phyloP scores from a whole-genome alignment of 106 monocot genomes.

The Gastrodia elata region DNA sequence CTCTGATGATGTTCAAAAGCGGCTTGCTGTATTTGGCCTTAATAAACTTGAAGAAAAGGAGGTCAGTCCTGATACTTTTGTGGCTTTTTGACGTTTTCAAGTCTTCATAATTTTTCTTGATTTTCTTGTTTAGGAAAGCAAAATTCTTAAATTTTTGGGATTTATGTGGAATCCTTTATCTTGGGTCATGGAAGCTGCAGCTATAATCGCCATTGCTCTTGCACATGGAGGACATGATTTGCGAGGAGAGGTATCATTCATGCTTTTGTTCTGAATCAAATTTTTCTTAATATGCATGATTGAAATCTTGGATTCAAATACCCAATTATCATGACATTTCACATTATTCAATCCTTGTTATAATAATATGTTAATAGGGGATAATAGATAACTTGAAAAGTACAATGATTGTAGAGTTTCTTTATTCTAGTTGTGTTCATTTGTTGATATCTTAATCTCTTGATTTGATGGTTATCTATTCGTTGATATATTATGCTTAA shows the following conservation, averaged over 20 bases:
- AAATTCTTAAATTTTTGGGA: slow-evolving; percentile 44
- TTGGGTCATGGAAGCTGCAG: slow-evolving; percentile 59
- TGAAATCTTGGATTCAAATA: slow-evolving; percentile 1
- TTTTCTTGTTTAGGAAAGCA: slow-evolving; percentile 31
- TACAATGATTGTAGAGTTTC: not conserved
- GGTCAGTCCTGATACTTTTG: slow-evolving; percentile 16
- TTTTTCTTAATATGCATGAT: not conserved
- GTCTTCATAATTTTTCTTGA: not conserved
- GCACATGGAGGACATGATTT: slow-evolving; percentile 38
- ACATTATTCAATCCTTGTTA: not conserved
- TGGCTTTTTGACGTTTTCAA: not conserved
- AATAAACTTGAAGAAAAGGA: slow-evolving; percentile 58
- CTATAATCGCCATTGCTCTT: slow-evolving; percentile 47
- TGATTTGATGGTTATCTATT: not conserved
- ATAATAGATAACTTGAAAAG: not conserved
- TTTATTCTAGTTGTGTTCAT: not conserved
- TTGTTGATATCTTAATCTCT: not conserved
- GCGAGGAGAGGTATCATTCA: slow-evolving; percentile 20
- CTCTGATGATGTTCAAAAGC: slow-evolving; percentile 36
- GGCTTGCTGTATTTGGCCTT: slow-evolving; percentile 32
- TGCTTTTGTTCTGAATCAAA: not conserved
- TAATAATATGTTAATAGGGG: not conserved
- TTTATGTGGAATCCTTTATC: slow-evolving; percentile 62
- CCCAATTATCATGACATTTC: not conserved
- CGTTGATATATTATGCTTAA: not conserved